Evolutionary conservation across 2,329 filamentous ascomycete genomes (phyloP).

Genomic region (Ophiostoma sp.): DNA sequence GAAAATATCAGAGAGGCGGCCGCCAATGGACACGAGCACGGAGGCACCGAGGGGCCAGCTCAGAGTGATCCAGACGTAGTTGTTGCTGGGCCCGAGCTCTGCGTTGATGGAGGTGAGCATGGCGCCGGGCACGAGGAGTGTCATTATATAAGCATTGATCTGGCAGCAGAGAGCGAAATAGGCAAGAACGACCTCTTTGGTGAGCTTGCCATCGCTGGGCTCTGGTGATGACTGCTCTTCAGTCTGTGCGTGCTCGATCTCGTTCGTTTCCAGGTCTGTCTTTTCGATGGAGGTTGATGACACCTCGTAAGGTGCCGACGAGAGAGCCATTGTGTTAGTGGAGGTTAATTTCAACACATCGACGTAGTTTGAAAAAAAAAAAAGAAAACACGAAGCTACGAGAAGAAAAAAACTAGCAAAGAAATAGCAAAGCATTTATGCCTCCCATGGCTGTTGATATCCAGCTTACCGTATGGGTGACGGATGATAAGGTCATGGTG

Average conservation of each 20-base stretch:
- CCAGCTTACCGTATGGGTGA: not conserved
- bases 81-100: conserved; percentile 34
- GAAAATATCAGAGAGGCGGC: conserved; percentile 23
- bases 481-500: not conserved
- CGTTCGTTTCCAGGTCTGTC: conserved; percentile 11
- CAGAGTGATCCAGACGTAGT: conserved; percentile 35
- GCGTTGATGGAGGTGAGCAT: conserved; percentile 35
- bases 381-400: not conserved
- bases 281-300: conserved; percentile 32
- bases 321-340: conserved; percentile 33
- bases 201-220: conserved; percentile 21
- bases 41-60: conserved; percentile 33
- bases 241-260: conserved; percentile 4
- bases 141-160: conserved; percentile 30
- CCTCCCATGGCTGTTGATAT: not conserved
- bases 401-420: not conserved
- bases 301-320: conserved; percentile 47
- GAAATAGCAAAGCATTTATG: not conserved
- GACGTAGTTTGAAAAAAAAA: not conserved
- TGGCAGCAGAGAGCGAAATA: conserved; percentile 25
- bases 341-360: not conserved
- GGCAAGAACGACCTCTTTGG: conserved; percentile 21
- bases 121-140: conserved; percentile 31
- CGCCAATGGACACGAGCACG: conserved; percentile 28
- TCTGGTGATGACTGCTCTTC: not conserved